Base-by-base conservation (phyloP, 208 protist species). In the Trypanosoma mega region DNA sequence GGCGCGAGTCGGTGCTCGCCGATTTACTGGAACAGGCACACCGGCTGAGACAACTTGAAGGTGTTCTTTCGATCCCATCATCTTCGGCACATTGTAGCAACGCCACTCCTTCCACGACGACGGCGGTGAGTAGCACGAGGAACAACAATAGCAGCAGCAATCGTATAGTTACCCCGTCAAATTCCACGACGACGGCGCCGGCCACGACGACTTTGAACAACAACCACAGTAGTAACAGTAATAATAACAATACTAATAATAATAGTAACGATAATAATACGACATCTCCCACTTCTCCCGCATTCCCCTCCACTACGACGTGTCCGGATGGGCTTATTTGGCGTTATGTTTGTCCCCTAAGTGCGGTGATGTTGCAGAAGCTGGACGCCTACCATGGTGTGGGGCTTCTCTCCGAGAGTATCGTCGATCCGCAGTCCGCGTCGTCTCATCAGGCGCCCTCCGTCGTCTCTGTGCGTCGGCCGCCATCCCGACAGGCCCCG, bases 341-440 rank as follows among this genome's bases (percentile, higher is more conserved):
- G 33, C 51, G 61, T 24, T 36, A 72, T 51, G 58, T 85, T n/a
- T 85, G 78, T 45, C 78, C 78, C 0, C 45, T 80, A 33, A 76
- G 78, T 48, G 27, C 20, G 18, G 43, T 53, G 14, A 46, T 78
- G 29, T 34, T 85, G 26, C 24, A 14, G 0, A 44, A 55, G 29
- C 73, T 85, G 36, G 51, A 77, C 37, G 46, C 66, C 3, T 62
- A 68, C 21, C 45, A 59, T 36, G 64, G 44, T 24, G 63, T 57
- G 24, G 69, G 65, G 1, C 39, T 80, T 49, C 46, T 76, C 27
- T 46, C 55, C 29, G 61, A 21, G 14, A 53, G 7, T n/a, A 43
- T 61, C 46, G 53, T 55, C 12, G 39, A 62, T 16, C 29, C 52
- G 23, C 11, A 34, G 45, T 12, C 26, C 43, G 24, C 46, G n/a